phyloP scores from a whole-genome alignment of 202 grass and related monocot species.

The Carex arenaria region DNA sequence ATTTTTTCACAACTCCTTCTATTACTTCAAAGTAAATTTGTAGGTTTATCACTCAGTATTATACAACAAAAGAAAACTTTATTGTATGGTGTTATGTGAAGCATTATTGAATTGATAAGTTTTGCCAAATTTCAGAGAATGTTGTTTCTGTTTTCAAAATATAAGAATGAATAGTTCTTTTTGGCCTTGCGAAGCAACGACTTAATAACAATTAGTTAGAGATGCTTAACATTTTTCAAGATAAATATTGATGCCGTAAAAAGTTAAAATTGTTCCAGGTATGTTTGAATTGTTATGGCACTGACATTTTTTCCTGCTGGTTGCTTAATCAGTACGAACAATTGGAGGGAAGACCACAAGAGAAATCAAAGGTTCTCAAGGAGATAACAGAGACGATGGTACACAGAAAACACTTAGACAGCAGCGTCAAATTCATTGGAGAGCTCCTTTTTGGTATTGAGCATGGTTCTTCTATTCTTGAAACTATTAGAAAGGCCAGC shows the following conservation, averaged over 20 bases:
- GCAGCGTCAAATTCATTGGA: slow-evolving; percentile 55
- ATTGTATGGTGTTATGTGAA: not conserved
- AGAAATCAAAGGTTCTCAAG: slow-evolving; percentile 39
- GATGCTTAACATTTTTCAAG: not conserved
- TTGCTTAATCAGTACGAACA: slow-evolving; percentile 57
- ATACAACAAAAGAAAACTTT: not conserved
- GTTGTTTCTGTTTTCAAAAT: not conserved
- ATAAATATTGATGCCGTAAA: not conserved
- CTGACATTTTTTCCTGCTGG: not conserved
- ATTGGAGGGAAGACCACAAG: slow-evolving; percentile 34
- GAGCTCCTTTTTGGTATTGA: slow-evolving; percentile 66
- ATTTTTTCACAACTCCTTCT: not conserved
- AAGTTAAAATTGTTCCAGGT: not conserved
- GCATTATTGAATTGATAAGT: not conserved
- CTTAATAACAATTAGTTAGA: not conserved
- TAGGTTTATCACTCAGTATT: not conserved
- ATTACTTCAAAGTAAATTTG: not conserved
- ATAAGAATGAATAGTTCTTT: not conserved
- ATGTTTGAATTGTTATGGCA: not conserved
- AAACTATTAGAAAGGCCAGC: slow-evolving; percentile 34
- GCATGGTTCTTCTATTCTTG: slow-evolving; percentile 40
- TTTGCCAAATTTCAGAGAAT: not conserved
- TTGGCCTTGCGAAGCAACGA: not conserved
- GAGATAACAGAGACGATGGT: slow-evolving; percentile 57
- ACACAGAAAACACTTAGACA: slow-evolving; percentile 73